Conservation (phyloP, 2,329 filamentous ascomycete species). For the Lachnellula arida region DNA sequence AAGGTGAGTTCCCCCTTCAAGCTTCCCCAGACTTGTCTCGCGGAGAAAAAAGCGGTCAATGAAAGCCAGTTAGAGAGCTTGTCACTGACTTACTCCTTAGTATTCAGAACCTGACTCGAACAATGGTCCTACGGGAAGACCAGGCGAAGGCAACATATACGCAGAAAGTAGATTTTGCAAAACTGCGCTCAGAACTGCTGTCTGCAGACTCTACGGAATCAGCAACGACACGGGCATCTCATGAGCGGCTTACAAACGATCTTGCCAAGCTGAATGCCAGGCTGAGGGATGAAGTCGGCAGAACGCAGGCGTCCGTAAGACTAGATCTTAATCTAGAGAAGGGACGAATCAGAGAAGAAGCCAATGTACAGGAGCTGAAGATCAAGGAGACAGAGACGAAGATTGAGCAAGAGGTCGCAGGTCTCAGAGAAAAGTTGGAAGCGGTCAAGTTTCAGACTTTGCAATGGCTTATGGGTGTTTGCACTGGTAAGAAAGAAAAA, state of each 20-base stretch:
- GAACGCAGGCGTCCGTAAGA: constrained; percentile 88
- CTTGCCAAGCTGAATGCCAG: constrained; percentile 88
- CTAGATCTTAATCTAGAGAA: constrained; percentile 95
- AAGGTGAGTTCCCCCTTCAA: constrained; percentile 49
- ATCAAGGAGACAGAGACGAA: constrained; percentile 98
- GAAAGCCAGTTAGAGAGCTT: background rate
- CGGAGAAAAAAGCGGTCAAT: no score
- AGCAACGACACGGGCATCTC: constrained; percentile 79
- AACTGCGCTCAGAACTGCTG: constrained; percentile 89
- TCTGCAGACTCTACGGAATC: constrained; percentile 89
- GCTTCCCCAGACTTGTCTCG: background rate
- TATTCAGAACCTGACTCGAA: constrained; percentile 94
- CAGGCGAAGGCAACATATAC: constrained; percentile 74
- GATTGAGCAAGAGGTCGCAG: constrained; percentile 95
- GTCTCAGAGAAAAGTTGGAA: constrained; percentile 85
- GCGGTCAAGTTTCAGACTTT: constrained; percentile 97
- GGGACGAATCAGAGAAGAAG: constrained; percentile 91
- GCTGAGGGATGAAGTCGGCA: constrained; percentile 86
- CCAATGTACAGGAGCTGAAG: constrained; percentile 93
- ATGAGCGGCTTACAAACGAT: constrained; percentile 91
- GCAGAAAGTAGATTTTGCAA: constrained; percentile 96
- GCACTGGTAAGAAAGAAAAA: constrained; percentile 44
- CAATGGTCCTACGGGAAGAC: constrained; percentile 96
- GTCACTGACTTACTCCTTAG: constrained; percentile 37
- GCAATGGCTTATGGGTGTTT: constrained; percentile 94